Evolutionary conservation across 768 basidiomycete genomes (phyloP), one percentile per base, ranked within the genome.

Genomic region (Hygrophorus russula): DNA sequence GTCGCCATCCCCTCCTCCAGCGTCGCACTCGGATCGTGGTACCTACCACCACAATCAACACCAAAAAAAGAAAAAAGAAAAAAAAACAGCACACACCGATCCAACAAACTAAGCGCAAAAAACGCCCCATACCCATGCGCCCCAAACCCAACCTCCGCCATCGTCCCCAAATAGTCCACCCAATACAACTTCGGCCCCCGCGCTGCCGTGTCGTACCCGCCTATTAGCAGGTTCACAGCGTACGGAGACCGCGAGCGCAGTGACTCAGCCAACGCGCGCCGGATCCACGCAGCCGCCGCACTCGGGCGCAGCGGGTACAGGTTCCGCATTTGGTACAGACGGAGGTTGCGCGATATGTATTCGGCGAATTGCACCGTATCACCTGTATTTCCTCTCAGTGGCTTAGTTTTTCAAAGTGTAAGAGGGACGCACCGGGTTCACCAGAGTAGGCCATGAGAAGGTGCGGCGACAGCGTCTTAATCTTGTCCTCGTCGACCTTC

Each of bases 291-390:
- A 5, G 94, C 89, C 13, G 93, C 91, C 5, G 93, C 83, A 9
- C 82, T 72, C 2, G 96, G 94, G 35, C 87, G 82, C 35, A 97
- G 83, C 10, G 89, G 74, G 60, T 88, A 82, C 59, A 82, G 72
- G 65, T 98, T 84, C 55, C 94, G 83, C 57, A 98, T 98, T 55
- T 96, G 89, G 66, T 94, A 93, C 38, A 99, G 69, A 36, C 94
- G 82, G 51, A 99, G 78, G 68, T 96, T 98, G 48, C 94, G 82
- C 57, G 97, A 92, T 48, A 98, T 77, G 55, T 75, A 99, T 64
- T 99, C 96, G 1, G 94, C 86, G 55, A 98, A 98, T 58, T 97
- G 88, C 17, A 94, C 71, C 15, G 96, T 98, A 59, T 98, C 96
- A 47, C 96, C 94, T 89, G 55, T 8, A 29, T 19, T 30, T 5